phyloP scores from a whole-genome alignment of 441 rosid genomes.

The Raphanus hybrid region DNA sequence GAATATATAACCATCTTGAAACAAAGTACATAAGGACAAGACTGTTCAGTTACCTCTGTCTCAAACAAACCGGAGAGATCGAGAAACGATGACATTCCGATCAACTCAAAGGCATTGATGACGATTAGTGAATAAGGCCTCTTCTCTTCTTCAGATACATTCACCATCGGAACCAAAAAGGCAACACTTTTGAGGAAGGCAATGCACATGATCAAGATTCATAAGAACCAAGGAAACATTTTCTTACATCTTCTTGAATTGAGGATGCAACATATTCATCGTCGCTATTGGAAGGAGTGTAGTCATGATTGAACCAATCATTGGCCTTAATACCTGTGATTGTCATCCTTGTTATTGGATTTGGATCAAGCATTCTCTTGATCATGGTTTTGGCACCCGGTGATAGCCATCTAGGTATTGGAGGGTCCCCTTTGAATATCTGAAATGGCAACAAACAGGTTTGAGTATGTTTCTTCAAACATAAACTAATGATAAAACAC shows the following conservation, averaged over 20 bases:
- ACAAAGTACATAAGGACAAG: constrained; percentile 10
- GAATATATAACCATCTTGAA: neutral
- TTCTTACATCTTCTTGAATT: constrained; percentile 56
- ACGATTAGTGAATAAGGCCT: constrained; percentile 53
- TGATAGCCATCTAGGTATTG: constrained; percentile 81
- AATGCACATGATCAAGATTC: constrained; percentile 22
- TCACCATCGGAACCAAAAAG: constrained; percentile 12
- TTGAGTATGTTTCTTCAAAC: constrained; percentile 19
- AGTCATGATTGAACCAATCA: constrained; percentile 78
- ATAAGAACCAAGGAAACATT: neutral
- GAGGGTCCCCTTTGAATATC: constrained; percentile 83
- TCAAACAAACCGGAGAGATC: constrained; percentile 95
- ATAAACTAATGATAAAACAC: constrained; percentile 2
- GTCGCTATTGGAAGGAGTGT: constrained; percentile 55
- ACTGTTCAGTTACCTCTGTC: constrained; percentile 59
- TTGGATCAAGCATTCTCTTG: constrained; percentile 82
- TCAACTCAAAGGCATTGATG: constrained; percentile 85
- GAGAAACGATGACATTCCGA: constrained; percentile 90
- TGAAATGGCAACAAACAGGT: constrained; percentile 29
- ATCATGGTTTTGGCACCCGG: constrained; percentile 70
- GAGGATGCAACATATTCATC: constrained; percentile 55
- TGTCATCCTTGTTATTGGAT: constrained; percentile 69
- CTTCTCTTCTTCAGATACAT: constrained; percentile 51
- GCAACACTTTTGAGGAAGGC: neutral
- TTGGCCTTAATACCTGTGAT: constrained; percentile 62